Percentiles rank a stretch among this genome's conserved stretches.
phyloP scores from a whole-genome alignment of 2,329 filamentous ascomycete species.

The Gliomastix tumulicola region DNA sequence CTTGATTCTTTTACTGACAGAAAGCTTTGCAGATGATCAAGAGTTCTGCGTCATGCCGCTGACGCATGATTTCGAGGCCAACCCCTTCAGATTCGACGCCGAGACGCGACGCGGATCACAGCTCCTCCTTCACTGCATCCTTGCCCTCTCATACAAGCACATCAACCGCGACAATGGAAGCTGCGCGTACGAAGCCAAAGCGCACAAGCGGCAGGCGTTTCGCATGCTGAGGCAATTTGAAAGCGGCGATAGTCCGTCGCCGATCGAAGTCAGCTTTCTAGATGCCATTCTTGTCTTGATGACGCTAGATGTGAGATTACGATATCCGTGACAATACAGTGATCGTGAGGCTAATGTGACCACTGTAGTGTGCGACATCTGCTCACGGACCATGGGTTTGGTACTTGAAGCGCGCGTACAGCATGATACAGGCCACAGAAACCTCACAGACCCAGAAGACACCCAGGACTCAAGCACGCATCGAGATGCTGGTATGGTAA shows the following conservation, averaged over 20 bases:
- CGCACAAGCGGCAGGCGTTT: slow-evolving; percentile 13
- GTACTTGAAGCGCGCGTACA: slow-evolving; percentile 15
- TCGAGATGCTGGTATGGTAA: slow-evolving; percentile 20
- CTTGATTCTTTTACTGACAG: background rate
- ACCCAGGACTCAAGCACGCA: slow-evolving; percentile 15
- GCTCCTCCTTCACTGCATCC: slow-evolving; percentile 20
- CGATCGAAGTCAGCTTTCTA: slow-evolving; percentile 9
- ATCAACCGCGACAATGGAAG: slow-evolving; percentile 15
- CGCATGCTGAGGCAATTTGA: slow-evolving; percentile 11
- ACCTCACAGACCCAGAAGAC: slow-evolving; percentile 7
- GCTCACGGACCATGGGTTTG: slow-evolving; percentile 20
- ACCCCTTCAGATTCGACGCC: slow-evolving; percentile 20
- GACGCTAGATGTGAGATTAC: slow-evolving; percentile 19
- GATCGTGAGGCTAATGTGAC: background rate
- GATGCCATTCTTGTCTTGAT: slow-evolving; percentile 21
- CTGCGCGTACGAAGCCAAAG: slow-evolving; percentile 11
- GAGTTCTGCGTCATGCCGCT: slow-evolving; percentile 24
- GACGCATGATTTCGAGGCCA: slow-evolving; percentile 19
- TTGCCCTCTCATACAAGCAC: slow-evolving; percentile 20
- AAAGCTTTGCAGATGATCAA: slow-evolving; percentile 19
- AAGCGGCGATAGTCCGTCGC: background rate
- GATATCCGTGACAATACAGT: background rate
- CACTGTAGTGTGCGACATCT: slow-evolving; percentile 19
- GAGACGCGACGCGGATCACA: slow-evolving; percentile 10
- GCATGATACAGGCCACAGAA: slow-evolving; percentile 14